phyloP scores from a whole-genome alignment of 305 asterid genomes.

The Coffea humblotiana region DNA sequence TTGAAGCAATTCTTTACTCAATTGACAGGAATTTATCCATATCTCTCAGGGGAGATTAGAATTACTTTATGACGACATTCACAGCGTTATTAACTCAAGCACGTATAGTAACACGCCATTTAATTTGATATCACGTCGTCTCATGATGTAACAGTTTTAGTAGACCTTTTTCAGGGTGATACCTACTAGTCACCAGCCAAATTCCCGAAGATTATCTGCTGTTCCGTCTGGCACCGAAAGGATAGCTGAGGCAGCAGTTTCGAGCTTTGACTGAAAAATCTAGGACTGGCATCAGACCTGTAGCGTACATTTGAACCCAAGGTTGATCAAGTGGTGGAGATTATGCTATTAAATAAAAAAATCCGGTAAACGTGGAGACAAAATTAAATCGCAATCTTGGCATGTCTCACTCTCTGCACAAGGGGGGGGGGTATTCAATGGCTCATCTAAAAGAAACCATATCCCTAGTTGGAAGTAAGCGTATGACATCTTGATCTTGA shows the following conservation, averaged over 20 bases:
- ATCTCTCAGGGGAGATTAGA: neutral
- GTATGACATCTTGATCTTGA: neutral
- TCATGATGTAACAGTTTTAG: neutral
- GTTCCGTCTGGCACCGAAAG: too few relatives aligned
- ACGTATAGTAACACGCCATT: too few relatives aligned
- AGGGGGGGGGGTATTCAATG: neutral
- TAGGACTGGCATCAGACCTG: too few relatives aligned
- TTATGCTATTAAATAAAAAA: neutral
- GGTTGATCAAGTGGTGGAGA: too few relatives aligned
- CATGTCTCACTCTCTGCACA: neutral
- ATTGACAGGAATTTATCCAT: neutral
- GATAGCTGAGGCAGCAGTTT: too few relatives aligned
- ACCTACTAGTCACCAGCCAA: neutral
- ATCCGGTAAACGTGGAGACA: neutral
- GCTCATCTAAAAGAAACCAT: neutral
- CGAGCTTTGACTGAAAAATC: too few relatives aligned
- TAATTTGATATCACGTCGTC: neutral
- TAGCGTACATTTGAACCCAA: too few relatives aligned
- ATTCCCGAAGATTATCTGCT: too few relatives aligned
- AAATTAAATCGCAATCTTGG: neutral
- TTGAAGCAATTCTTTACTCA: neutral
- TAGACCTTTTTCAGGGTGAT: neutral
- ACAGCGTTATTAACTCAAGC: neutral
- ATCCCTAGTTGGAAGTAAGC: neutral
- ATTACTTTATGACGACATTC: neutral